These are phyloP conservation scores for Hibiscus mutabilis DNA, from an alignment of 345 rosid species.

Conservation along the genomic window DNA sequence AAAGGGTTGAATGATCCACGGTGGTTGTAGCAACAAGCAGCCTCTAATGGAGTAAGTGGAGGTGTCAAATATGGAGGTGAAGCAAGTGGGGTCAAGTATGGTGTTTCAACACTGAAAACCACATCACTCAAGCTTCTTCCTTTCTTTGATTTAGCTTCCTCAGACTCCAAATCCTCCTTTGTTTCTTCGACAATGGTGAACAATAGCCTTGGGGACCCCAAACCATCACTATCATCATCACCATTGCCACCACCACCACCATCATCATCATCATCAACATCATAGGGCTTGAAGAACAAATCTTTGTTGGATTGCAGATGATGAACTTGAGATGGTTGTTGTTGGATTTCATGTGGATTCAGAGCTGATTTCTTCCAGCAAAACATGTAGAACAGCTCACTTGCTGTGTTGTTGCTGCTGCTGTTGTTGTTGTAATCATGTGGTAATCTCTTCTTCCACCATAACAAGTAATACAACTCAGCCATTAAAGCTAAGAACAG, in stretches of 20 bases:
- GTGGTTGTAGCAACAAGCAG: not conserved
- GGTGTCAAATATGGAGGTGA: slow-evolving; percentile 90
- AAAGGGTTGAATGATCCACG: slow-evolving; percentile 41
- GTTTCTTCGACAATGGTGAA: slow-evolving; percentile 91
- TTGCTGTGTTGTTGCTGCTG: slow-evolving; percentile 22
- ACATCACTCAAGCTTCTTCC: slow-evolving; percentile 68
- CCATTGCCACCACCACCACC: slow-evolving; percentile 24
- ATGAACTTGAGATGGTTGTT: not conserved
- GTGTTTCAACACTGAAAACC: slow-evolving; percentile 65
- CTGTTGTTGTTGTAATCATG: too few relatives aligned
- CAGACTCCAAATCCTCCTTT: slow-evolving; percentile 79
- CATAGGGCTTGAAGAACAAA: slow-evolving; percentile 33
- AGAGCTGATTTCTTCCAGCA: slow-evolving; percentile 50
- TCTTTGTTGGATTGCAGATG: slow-evolving; percentile 32
- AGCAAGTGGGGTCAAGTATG: slow-evolving; percentile 79
- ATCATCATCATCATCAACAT: slow-evolving; percentile 37
- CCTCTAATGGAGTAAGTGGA: slow-evolving; percentile 66
- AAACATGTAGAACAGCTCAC: slow-evolving; percentile 68
- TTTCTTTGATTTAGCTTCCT: slow-evolving; percentile 56
- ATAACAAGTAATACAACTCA: slow-evolving; percentile 82
- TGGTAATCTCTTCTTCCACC: slow-evolving; percentile 74
- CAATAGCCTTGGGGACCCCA: slow-evolving; percentile 61
- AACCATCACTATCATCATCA: slow-evolving; percentile 44
- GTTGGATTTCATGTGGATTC: slow-evolving; percentile 34
- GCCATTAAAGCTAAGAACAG: slow-evolving; percentile 72